Evolutionary conservation across 768 basidiomycete species (phyloP), one percentile per base, ranked within the genome.

Genomic region (Boletus sensibilis): DNA sequence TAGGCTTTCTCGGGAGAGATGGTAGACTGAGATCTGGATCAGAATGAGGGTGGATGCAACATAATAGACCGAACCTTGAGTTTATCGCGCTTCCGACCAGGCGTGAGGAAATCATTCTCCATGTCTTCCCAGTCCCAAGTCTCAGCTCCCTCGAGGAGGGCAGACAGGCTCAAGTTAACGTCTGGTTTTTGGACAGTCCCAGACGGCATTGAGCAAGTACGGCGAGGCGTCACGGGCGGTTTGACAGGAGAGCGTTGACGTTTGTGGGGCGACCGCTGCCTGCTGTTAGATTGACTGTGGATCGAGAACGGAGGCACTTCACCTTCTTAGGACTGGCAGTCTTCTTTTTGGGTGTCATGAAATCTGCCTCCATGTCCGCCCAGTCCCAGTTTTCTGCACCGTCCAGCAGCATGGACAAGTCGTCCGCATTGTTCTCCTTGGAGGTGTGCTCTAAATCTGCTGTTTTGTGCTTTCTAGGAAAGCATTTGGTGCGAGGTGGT

Each of bases 361-460:
- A 76, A 56, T 83, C 81, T 0, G 73, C 68, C 48, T 77, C 74
- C 76, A 80, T 79, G 56, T 84, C 82, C 33, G 80, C 75, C 81
- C 86, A 84, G 60, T 90, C 85, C 85, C 87, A 88, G 37, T 79
- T 75, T 63, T 87, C 88, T 1, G 82, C 83, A 0, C 86, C 88
- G 29, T 85, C 81, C n/a, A 87, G 64, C 14, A 89, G 74, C 4
- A 71, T 64, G 3, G 72, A 65, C 31, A 86, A 61, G 57, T 86
- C 82, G 27, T 40, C 38, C 6, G 4, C 54, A 23, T 50, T 31
- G 25, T 31, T 61, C 64, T 71, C 33, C 55, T 55, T 53, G 54
- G 62, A 20, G 6, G 13, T 0, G 8, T 6, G 35, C 31, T 31
- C 11, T 11, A 10, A 5, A 16, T 11, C n/a, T 21, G 23, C 5